These are phyloP conservation scores for Thymus mandschuricus DNA, from an alignment of 257 asterid species.

Conservation along the genomic window DNA sequence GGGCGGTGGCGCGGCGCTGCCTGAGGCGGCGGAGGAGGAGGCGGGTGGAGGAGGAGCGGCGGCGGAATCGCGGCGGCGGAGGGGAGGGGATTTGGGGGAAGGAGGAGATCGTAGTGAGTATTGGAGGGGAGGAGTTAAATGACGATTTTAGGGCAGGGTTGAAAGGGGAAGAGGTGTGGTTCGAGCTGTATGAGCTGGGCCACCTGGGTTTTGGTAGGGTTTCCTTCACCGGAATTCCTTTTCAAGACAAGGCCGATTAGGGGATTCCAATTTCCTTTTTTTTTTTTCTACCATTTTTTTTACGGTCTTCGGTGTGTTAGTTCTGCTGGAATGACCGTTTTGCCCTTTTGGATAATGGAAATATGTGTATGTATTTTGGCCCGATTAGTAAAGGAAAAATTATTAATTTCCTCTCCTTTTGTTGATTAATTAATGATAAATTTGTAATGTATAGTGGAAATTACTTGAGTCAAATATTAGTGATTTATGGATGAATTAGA, in stretches of 20 bases:
- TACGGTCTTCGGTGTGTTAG: not conserved
- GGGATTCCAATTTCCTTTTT: conserved; percentile 14
- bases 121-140: conserved; percentile 43
- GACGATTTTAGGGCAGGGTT: conserved; percentile 58
- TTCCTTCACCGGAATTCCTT: conserved; percentile 72
- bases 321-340: conserved; percentile 19
- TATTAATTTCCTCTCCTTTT: not conserved
- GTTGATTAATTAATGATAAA: no score
- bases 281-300: not conserved
- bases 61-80: conserved; percentile 30
- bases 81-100: conserved; percentile 47
- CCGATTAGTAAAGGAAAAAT: conserved; percentile 3
- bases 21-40: conserved; percentile 43
- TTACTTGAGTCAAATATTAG: no score
- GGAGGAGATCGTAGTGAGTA: conserved; percentile 29
- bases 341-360: conserved; percentile 26
- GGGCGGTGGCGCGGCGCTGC: conserved; percentile 73
- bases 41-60: conserved; percentile 38
- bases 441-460: no score
- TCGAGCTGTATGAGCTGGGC: conserved; percentile 67
- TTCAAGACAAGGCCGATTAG: conserved; percentile 46
- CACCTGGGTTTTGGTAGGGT: conserved; percentile 96
- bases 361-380: not conserved
- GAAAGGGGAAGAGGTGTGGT: conserved; percentile 68
- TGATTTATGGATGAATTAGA: no score